Evolutionary conservation across 495 filamentous ascomycete genomes (phyloP).

Genomic region (Paragyromitra xinjiangensis): DNA sequence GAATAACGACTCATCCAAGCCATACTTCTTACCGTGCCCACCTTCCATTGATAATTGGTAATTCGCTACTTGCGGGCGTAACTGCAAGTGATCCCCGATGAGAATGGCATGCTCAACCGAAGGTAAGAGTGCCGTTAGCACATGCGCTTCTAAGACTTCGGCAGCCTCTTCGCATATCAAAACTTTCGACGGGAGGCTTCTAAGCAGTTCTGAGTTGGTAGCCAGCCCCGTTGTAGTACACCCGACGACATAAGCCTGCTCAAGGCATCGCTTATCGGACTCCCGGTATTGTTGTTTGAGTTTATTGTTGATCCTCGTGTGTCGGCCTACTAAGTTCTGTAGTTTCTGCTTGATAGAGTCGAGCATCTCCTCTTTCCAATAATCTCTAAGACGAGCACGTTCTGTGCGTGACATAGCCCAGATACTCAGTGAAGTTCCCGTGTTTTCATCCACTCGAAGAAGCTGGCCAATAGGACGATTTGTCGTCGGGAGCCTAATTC

Average conservation of each 20-base stretch:
- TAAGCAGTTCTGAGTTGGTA: conserved; percentile 69
- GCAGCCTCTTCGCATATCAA: conserved; percentile 81
- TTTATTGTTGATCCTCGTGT: not conserved
- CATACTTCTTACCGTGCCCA: conserved; percentile 64
- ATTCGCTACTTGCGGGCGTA: conserved; percentile 74
- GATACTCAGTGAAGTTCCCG: not conserved
- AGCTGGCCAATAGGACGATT: conserved; percentile 14
- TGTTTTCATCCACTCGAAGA: not conserved
- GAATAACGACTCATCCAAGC: conserved; percentile 73
- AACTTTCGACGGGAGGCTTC: conserved; percentile 70
- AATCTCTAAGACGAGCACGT: conserved; percentile 45
- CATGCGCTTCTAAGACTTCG: conserved; percentile 77
- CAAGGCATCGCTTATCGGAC: conserved; percentile 64
- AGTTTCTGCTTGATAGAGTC: conserved; percentile 15
- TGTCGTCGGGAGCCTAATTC: not conserved
- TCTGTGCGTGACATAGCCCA: conserved; percentile 35
- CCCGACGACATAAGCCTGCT: conserved; percentile 70
- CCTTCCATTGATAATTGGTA: conserved; percentile 70
- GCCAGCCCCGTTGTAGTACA: conserved; percentile 80
- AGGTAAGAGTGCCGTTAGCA: conserved; percentile 73
- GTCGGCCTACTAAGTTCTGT: not conserved
- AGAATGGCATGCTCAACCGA: conserved; percentile 75
- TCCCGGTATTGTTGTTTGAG: conserved; percentile 60
- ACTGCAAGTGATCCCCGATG: conserved; percentile 80
- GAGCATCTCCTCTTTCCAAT: conserved; percentile 63